Percentiles rank a stretch among this genome's conserved stretches.
Conservation (phyloP, 495 filamentous ascomycete species). For the Podospora sp. region DNA sequence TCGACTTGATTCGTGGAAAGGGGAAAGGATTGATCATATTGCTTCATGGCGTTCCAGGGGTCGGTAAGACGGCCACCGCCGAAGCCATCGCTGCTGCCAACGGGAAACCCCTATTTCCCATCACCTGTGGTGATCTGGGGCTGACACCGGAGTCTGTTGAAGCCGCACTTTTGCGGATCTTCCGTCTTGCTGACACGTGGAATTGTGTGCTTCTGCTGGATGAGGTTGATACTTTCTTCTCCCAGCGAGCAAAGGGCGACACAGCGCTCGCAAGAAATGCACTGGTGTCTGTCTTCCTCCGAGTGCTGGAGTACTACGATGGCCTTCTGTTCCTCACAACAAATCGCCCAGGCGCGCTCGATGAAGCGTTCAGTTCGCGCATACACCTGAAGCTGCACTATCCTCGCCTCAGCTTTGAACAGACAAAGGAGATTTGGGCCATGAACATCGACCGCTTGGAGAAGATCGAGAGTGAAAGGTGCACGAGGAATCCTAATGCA, state of each 20-base stretch:
- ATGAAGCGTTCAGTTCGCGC: slow-evolving; percentile 56
- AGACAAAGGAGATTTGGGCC: slow-evolving; percentile 39
- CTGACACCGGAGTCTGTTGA: slow-evolving; percentile 38
- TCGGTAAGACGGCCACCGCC: slow-evolving; percentile 19
- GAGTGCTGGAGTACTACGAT: slow-evolving; percentile 59
- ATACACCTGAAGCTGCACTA: slow-evolving; percentile 55
- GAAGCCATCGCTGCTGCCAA: slow-evolving; percentile 10
- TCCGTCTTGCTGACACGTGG: slow-evolving; percentile 46
- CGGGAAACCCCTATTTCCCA: slow-evolving; percentile 12
- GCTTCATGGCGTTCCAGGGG: slow-evolving; percentile 12
- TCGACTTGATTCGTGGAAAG: slow-evolving; percentile 15
- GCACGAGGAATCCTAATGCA: slow-evolving; percentile 33
- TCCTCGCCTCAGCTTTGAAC: slow-evolving; percentile 32
- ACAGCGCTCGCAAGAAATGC: slow-evolving; percentile 48
- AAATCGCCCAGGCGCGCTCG: slow-evolving; percentile 54
- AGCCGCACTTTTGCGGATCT: slow-evolving; percentile 40
- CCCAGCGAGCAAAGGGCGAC: slow-evolving; percentile 46
- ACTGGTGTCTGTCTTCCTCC: slow-evolving; percentile 57
- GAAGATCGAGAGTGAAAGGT: slow-evolving; percentile 3
- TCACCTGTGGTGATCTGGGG: slow-evolving; percentile 8
- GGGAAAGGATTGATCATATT: slow-evolving; percentile 14
- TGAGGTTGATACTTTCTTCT: slow-evolving; percentile 60
- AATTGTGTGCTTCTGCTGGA: slow-evolving; percentile 55
- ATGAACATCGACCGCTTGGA: slow-evolving; percentile 35
- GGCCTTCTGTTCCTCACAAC: slow-evolving; percentile 61